Percentiles rank a stretch among this genome's conserved stretches.
phyloP scores from a whole-genome alignment of 208 protist genomes.

The Wallacemonas sp. region DNA sequence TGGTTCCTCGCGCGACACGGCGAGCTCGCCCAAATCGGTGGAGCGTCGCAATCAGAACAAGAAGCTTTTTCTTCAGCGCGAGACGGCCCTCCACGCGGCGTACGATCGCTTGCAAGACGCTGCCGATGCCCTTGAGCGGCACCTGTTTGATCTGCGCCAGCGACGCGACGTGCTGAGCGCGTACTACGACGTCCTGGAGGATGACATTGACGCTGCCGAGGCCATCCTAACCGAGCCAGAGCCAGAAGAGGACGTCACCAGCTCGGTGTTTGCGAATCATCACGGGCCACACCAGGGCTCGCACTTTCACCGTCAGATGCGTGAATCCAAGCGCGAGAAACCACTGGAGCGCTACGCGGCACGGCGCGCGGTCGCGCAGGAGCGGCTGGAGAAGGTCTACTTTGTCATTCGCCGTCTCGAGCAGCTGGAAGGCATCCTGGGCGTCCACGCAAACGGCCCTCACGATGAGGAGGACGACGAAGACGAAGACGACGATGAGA shows the following conservation, averaged over 20 bases:
- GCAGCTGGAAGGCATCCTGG: slow-evolving; percentile 33
- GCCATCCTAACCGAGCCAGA: no score
- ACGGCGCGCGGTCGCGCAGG: slow-evolving; percentile 27
- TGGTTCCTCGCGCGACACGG: no score
- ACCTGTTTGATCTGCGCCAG: slow-evolving; percentile 24
- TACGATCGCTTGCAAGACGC: slow-evolving; percentile 40
- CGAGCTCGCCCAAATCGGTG: background rate
- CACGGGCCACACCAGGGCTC: slow-evolving; percentile 19
- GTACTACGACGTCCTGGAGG: slow-evolving; percentile 73
- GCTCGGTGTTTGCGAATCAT: background rate
- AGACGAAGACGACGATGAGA: background rate
- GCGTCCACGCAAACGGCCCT: background rate
- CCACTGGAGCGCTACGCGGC: slow-evolving; percentile 45
- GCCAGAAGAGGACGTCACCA: background rate
- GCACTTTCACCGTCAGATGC: slow-evolving; percentile 49
- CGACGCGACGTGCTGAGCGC: slow-evolving; percentile 40
- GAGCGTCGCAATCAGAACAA: slow-evolving; percentile 19
- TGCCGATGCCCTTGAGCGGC: slow-evolving; percentile 34
- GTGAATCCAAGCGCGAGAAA: slow-evolving; percentile 36
- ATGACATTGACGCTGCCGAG: slow-evolving; percentile 42
- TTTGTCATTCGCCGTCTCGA: slow-evolving; percentile 56
- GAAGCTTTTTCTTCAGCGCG: slow-evolving; percentile 28
- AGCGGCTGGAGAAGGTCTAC: slow-evolving; percentile 49
- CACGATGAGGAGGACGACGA: background rate
- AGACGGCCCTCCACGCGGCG: slow-evolving; percentile 27